Conservation (phyloP, 495 filamentous ascomycete genomes). For the Haplographium delicatum region DNA sequence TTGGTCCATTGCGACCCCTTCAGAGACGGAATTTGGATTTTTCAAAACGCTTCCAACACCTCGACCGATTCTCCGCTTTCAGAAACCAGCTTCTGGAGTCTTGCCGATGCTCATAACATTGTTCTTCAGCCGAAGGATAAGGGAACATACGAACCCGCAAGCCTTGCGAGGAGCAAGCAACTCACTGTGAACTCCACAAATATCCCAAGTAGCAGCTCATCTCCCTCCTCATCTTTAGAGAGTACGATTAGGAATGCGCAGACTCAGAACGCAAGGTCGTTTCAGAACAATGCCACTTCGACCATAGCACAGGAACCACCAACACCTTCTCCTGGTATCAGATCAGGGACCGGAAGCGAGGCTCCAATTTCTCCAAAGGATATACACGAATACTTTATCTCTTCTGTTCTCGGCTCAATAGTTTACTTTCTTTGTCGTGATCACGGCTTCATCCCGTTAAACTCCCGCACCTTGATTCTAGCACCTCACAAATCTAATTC, state of each 20-base stretch:
- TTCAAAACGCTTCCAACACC: conserved; percentile 35
- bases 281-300: conserved; percentile 12
- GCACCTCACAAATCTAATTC: neutral
- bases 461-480: conserved; percentile 25
- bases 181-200: conserved; percentile 22
- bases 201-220: conserved; percentile 45
- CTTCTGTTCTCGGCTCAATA: conserved; percentile 22
- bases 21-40: conserved; percentile 46
- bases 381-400: conserved; percentile 27
- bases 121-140: conserved; percentile 36
- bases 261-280: conserved; percentile 19
- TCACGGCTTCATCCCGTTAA: conserved; percentile 22
- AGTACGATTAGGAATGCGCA: conserved; percentile 31
- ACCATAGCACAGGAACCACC: conserved; percentile 11
- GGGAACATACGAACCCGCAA: conserved; percentile 39
- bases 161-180: conserved; percentile 38
- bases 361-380: conserved; percentile 6
- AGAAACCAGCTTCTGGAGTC: neutral
- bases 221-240: conserved; percentile 40
- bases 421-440: conserved; percentile 24
- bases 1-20: conserved; percentile 44
- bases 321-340: conserved; percentile 16
- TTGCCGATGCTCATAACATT: conserved; percentile 28
- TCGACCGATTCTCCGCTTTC: conserved; percentile 19
- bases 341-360: neutral